Base-by-base conservation (phyloP, 2,329 filamentous ascomycete genomes). In the Talaromyces sp. region DNA sequence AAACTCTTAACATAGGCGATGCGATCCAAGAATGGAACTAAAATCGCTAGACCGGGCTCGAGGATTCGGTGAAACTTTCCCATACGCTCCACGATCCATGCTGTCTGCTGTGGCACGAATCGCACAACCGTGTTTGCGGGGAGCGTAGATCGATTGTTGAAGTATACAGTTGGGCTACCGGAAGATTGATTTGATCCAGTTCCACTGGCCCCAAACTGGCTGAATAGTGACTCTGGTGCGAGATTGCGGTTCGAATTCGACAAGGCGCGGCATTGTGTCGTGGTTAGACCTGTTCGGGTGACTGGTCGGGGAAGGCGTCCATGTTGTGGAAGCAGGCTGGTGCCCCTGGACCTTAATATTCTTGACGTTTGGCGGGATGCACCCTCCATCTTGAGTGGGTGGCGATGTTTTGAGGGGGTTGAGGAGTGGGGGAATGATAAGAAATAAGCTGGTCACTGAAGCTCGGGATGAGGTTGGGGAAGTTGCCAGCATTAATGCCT, bases 31-130 rank as follows among this genome's bases (percentile, higher is more conserved):
- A 97, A 89, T 1, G 94, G 94, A 49, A 94, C 82, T 63, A 99
- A 77, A 58, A 99, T 82, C 19, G 94, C 92, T 57, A 99, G 80
- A 52, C 94, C 94, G 3, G 94, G 94, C 66, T 97, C 85, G 46
- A 99, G 80, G 67, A 99, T 97, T 55, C 92, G 85, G 77, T 90
- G 88, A 79, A 96, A 99, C 76, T 92, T 94, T 67, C 94, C 94
- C 94, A 99, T 99, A 70, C 94, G 92, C 83, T 99, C 94, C 52
- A 99, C 94, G 54, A 99, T 93, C 94, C 94, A 99, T 73, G 94
- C 94, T 65, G 93, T 97, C 80, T 99, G 94, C 77, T 99, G 94
- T n/a, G 94, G 94, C 37, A 99, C 94, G 75, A 97, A 99, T 55
- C 93, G 90, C 65, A 99, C 81, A 58, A 99, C 81, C 3, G 94